A percentile compares a stretch with the other conserved stretches of the same genome.
phyloP scores from a whole-genome alignment of 2,329 filamentous ascomycete genomes.

The Xylariaceae sp. region DNA sequence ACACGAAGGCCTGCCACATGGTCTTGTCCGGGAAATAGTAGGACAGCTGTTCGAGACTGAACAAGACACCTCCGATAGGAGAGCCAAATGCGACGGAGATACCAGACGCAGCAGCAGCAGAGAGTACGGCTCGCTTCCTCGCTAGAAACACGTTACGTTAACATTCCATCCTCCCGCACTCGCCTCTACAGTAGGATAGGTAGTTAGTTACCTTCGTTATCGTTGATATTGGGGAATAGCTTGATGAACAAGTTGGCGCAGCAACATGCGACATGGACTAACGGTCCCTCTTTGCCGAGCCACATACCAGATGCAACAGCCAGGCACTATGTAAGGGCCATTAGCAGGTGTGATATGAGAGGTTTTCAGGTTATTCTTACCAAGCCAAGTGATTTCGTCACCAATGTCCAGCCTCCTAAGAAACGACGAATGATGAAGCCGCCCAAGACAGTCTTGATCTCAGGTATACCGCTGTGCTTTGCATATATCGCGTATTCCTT shows the following conservation, averaged over 20 bases:
- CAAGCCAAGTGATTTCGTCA: constrained; percentile 84
- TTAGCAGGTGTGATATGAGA: constrained; percentile 21
- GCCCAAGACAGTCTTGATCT: constrained; percentile 94
- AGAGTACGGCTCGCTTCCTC: constrained; percentile 86
- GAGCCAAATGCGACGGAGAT: constrained; percentile 96
- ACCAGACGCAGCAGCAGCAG: constrained; percentile 83
- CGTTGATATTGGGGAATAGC: constrained; percentile 71
- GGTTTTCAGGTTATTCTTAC: constrained; percentile 41
- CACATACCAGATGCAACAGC: constrained; percentile 92
- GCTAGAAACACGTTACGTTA: constrained; percentile 48
- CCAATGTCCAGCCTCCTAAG: constrained; percentile 79
- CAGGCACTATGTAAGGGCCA: constrained; percentile 60
- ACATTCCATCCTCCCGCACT: no score
- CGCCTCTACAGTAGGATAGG: not conserved
- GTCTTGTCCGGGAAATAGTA: constrained; percentile 99
- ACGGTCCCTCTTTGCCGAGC: constrained; percentile 91
- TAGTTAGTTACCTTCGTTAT: constrained; percentile 67
- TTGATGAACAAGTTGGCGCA: constrained; percentile 94
- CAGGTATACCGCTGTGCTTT: constrained; percentile 91
- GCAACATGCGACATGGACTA: constrained; percentile 95
- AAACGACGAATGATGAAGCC: constrained; percentile 90
- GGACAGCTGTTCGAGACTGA: constrained; percentile 89
- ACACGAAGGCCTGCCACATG: constrained; percentile 99
- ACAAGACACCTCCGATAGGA: constrained; percentile 79
- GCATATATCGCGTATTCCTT: constrained; percentile 81